Conservation (phyloP, 139 green algal genomes). For the Chlorella sp. region DNA sequence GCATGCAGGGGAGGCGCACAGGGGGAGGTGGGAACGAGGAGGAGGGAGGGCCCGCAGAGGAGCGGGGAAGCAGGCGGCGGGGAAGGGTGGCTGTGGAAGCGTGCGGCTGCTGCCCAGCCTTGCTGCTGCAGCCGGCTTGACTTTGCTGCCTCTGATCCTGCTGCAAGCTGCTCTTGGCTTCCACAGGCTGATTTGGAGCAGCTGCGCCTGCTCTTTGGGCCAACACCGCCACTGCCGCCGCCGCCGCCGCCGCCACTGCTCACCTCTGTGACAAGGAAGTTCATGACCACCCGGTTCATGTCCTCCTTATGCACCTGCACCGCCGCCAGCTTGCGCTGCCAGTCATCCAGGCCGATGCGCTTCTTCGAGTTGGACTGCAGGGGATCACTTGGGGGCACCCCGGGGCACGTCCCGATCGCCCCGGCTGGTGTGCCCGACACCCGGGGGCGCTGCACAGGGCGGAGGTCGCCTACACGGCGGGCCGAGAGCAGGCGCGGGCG, state of each 20-base stretch:
- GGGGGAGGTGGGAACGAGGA: no score
- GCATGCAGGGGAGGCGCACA: neutral
- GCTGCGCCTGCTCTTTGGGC: no score
- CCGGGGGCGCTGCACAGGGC: no score
- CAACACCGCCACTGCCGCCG: neutral
- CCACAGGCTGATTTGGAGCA: neutral
- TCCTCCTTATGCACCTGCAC: conserved; percentile 86
- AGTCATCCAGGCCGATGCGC: conserved; percentile 63
- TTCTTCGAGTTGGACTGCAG: conserved; percentile 26
- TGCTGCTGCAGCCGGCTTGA: no score
- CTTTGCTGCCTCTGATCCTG: neutral
- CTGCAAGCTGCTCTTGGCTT: neutral
- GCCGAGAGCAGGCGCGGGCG: neutral
- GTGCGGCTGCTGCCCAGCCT: no score
- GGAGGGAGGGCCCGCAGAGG: no score
- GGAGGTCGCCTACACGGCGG: no score
- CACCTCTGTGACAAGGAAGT: conserved; percentile 98
- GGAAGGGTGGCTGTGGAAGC: no score
- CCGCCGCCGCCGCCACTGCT: neutral
- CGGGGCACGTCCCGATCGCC: no score
- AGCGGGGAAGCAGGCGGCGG: neutral
- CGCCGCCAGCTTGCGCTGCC: conserved; percentile 77
- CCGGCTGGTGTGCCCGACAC: no score
- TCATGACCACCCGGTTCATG: conserved; percentile 96
- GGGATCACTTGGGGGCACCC: neutral